Conservation (phyloP, 2,329 filamentous ascomycete genomes). For the Fragosphaeria purpurea region DNA sequence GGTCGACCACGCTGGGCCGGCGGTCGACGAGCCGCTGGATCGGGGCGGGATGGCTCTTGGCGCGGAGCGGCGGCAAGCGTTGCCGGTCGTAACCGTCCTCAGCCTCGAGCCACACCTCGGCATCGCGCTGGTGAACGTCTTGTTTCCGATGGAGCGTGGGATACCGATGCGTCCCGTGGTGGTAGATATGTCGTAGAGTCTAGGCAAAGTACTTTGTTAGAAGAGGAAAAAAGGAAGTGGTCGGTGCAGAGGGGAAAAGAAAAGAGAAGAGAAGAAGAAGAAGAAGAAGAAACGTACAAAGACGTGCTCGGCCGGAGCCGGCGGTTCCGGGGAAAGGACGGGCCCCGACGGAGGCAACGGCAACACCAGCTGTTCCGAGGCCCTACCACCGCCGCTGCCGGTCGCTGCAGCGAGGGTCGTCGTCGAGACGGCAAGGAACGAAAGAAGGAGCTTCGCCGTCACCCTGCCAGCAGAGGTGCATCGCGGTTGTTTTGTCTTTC, state of each 20-base stretch:
- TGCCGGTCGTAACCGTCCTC: constrained; percentile 47
- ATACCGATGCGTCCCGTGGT: constrained; percentile 75
- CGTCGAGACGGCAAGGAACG: constrained; percentile 52
- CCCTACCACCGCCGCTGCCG: constrained; percentile 18
- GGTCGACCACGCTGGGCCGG: constrained; percentile 64
- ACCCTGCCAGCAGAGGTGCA: constrained; percentile 53
- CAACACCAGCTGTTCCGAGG: constrained; percentile 33
- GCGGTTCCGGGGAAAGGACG: constrained; percentile 32
- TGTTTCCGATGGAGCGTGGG: constrained; percentile 67
- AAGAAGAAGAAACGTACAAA: constrained; percentile 32
- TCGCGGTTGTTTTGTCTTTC: constrained; percentile 11
- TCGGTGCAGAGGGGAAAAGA: neutral
- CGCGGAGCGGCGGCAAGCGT: constrained; percentile 42
- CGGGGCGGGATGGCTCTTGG: constrained; percentile 52
- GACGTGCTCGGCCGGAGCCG: constrained; percentile 41
- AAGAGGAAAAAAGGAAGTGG: neutral
- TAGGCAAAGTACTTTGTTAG: constrained; percentile 16
- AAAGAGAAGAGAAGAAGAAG: neutral
- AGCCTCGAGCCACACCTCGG: constrained; percentile 51
- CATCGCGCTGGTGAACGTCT: constrained; percentile 53
- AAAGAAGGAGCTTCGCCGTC: constrained; percentile 53
- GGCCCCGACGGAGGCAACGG: constrained; percentile 30
- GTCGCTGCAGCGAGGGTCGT: constrained; percentile 23
- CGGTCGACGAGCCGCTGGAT: constrained; percentile 80
- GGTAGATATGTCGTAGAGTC: constrained; percentile 79